Evolutionary conservation across 257 asterid species (phyloP).

Genomic region (Nyctanthes arbortristis): DNA sequence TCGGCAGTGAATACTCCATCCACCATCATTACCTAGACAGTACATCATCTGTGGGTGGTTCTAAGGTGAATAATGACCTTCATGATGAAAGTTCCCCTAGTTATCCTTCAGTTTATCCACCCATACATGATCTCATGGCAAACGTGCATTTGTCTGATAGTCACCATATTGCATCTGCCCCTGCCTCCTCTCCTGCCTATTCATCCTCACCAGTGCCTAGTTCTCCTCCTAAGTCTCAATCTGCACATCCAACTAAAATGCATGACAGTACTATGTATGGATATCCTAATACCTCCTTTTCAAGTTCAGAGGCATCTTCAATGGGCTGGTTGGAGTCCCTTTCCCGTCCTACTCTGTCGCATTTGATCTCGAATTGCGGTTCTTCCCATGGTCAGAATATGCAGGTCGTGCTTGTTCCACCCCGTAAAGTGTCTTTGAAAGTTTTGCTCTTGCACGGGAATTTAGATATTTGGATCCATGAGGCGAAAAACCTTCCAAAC

Average conservation of each 20-base stretch:
- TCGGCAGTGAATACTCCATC: slow-evolving; percentile 25
- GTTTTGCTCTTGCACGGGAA: slow-evolving; percentile 82
- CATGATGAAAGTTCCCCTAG: slow-evolving; percentile 31
- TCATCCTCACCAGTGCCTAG: slow-evolving; percentile 27
- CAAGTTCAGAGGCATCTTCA: slow-evolving; percentile 52
- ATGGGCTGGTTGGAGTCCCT: slow-evolving; percentile 26
- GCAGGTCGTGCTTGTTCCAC: slow-evolving; percentile 63
- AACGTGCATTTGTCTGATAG: slow-evolving; percentile 51
- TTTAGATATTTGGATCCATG: slow-evolving; percentile 79
- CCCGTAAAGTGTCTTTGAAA: slow-evolving; percentile 61
- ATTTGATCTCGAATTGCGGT: slow-evolving; percentile 26
- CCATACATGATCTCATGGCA: slow-evolving; percentile 61
- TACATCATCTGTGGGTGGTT: slow-evolving; percentile 34
- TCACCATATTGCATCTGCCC: slow-evolving; percentile 40
- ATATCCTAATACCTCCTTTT: slow-evolving; percentile 55
- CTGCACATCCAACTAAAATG: slow-evolving; percentile 50
- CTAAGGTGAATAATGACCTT: slow-evolving; percentile 32
- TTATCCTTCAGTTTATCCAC: slow-evolving; percentile 64
- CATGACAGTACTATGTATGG: slow-evolving; percentile 39
- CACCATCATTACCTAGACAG: slow-evolving; percentile 45
- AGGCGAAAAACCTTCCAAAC: slow-evolving; percentile 96
- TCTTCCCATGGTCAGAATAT: slow-evolving; percentile 33
- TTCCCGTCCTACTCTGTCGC: slow-evolving; percentile 25
- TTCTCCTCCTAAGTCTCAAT: slow-evolving; percentile 47
- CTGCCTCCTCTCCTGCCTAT: slow-evolving; percentile 56